Percentiles rank a stretch among this genome's conserved stretches.
Evolutionary conservation across 805 yeast species (phyloP).

Genomic region (Huiozyma naganishii): DNA sequence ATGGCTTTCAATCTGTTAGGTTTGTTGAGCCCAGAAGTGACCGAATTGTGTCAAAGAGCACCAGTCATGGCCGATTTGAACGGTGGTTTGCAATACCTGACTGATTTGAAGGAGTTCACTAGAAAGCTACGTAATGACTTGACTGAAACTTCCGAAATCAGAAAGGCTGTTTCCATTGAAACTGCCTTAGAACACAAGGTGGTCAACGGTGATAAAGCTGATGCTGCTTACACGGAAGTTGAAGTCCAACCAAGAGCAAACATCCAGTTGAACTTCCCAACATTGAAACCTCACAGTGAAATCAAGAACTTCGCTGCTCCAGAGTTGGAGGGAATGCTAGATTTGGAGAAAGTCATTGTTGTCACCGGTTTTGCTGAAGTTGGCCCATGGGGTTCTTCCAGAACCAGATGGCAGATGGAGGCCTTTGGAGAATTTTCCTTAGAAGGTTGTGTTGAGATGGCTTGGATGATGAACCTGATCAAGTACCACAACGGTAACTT

Average conservation of each 20-base stretch:
- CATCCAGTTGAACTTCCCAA: slow-evolving; percentile 89
- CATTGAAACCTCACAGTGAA: slow-evolving; percentile 64
- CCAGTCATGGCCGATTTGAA: slow-evolving; percentile 98
- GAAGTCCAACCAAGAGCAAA: slow-evolving; percentile 88
- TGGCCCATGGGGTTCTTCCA: slow-evolving; percentile 98
- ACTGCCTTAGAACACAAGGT: slow-evolving; percentile 74
- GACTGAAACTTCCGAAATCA: slow-evolving; percentile 77
- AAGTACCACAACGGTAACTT: slow-evolving; percentile 79
- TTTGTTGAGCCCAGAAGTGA: slow-evolving; percentile 76
- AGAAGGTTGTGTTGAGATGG: slow-evolving; percentile 98
- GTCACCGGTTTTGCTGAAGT: slow-evolving; percentile 98
- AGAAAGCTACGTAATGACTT: slow-evolving; percentile 58
- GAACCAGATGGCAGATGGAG: slow-evolving; percentile 99
- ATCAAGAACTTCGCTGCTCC: slow-evolving; percentile 54
- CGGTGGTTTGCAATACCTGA: slow-evolving; percentile 94
- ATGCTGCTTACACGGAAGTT: slow-evolving; percentile 70
- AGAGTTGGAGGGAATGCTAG: slow-evolving; percentile 80
- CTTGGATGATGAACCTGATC: slow-evolving; percentile 98
- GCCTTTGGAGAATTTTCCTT: slow-evolving; percentile 87
- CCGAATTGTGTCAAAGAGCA: slow-evolving; percentile 76
- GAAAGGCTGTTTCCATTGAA: slow-evolving; percentile 93
- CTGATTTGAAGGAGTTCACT: slow-evolving; percentile 83
- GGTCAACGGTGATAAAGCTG: slow-evolving; percentile 80
- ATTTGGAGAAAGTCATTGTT: slow-evolving; percentile 83
- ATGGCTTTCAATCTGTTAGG: slow-evolving; percentile 98